Evolutionary conservation across 2,329 filamentous ascomycete species (phyloP), one percentile per base, ranked within the genome.

Genomic region (Talaromyces islandicus): DNA sequence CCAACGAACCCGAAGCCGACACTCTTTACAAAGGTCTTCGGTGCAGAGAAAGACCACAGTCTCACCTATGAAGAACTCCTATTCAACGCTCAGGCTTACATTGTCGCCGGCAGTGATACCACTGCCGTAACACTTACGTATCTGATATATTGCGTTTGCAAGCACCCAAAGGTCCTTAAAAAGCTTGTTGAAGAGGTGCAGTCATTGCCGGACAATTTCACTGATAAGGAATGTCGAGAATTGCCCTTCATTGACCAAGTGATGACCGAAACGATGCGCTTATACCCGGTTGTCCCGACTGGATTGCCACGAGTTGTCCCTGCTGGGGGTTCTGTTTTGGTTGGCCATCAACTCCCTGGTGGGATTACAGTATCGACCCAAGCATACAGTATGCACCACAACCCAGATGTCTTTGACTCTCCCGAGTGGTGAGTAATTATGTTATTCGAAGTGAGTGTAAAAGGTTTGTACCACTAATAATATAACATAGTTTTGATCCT

Each of bases 241-340:
- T 73, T 86, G 0, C 81, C 81, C 0, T 64, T 83, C 2, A 75
- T 87, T 0, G 77, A 87, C 59, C 82, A 83, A 19, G 73, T 85
- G 2, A 64, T 87, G n/a, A 80, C 77, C 68, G 85, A 88, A 66
- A 83, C 83, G 0, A 75, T 87, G 25, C 79, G 85, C 1, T 74
- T 85, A 1, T 79, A 85, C 58, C 77, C 83, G 0, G 80, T 85
- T 0, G 83, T 85, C 11, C 82, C 84, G 0, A 83, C 83, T 0
- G 76, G 77, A 0, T 80, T 85, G 59, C 83, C 82, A 1, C 78
- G 85, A 1, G 71, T 78, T 21, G 80, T 79, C 0, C 83, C 84
- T 0, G 62, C 64, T 1, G 69, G 71, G 0, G 77, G 77, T 0
- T 80, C 78, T 57, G 67, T 65, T 0, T 62, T 82, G 0, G 66